Base-by-base conservation (phyloP, 2,329 filamentous ascomycete genomes). In the Orbilia oligospora region DNA sequence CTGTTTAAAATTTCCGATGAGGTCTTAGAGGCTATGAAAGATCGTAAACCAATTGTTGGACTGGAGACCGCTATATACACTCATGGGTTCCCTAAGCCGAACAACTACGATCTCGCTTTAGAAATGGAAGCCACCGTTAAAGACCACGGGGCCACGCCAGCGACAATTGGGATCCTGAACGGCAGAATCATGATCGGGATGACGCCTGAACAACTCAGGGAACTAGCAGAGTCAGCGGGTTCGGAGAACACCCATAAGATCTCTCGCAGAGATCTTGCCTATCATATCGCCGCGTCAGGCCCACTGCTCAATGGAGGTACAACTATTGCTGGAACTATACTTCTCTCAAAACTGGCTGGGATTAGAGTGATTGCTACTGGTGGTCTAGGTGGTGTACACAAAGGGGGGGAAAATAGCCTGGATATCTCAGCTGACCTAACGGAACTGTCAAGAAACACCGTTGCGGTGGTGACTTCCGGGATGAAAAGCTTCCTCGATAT, bases 401-500 rank as follows among this genome's bases (percentile, higher is more conserved):
- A 94, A 53, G 94, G 93, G 68, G 96, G 91, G 58, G 91, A 97
- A 84, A 88, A 88, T 81, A 92, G 92, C 6, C 91, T 98, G 90
- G 96, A 99, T 83, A 90, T 99, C 80, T 98, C 95, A 78, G 95
- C 96, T 48, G 96, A 99, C 85, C 87, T 99, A 78, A 97, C 93
- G 3, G 96, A 98, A 87, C 89, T 99, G 64, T 94, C 96, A 16
- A 89, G 94, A 73, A 97, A 94, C 6, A 90, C 93, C 10, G 91
- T 99, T 66, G 91, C 94, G 27, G 94, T 99, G 1, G 87, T 99
- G 66, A 92, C 91, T 84, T 93, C 92, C 80, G 96, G 96, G 14
- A 97, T 93, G 86, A 99, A 99, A 86, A 96, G 95, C 80, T 98
- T 99, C 84, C 87, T 99, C 44, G 96, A 99, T 83, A 94, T 97